These are phyloP conservation scores for Canavalia ensiformis DNA, from an alignment of 306 rosid genomes.

Conservation along the genomic window DNA sequence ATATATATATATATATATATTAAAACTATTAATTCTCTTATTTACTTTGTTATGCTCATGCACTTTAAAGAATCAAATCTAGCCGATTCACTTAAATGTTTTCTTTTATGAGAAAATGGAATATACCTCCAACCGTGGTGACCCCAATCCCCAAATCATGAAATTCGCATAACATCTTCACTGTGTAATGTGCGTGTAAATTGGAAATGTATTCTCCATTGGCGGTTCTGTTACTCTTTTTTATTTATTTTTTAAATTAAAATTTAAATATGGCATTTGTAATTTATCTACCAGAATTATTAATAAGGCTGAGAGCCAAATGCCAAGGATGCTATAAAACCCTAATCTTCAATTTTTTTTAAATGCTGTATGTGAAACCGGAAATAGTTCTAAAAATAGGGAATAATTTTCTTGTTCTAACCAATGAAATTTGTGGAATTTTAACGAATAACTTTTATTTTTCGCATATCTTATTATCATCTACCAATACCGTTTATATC, in stretches of 20 bases:
- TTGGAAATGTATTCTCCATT: not conserved
- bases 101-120: not conserved
- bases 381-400: not conserved
- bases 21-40: not conserved
- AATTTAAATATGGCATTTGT: not conserved
- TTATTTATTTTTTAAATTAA: not conserved
- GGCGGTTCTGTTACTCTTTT: not conserved
- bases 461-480: too few relatives aligned
- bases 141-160: conserved; percentile 4
- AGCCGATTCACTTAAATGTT: not conserved
- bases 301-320: not conserved
- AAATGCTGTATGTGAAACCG: not conserved
- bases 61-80: not conserved
- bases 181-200: too few relatives aligned
- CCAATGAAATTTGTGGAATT: too few relatives aligned
- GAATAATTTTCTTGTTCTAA: not conserved
- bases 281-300: too few relatives aligned
- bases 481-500: too few relatives aligned
- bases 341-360: not conserved
- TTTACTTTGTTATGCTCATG: not conserved
- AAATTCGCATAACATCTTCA: conserved; percentile 19
- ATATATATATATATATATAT: too few relatives aligned
- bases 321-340: not conserved
- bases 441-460: too few relatives aligned
- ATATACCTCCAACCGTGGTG: conserved; percentile 6